phyloP scores from a whole-genome alignment of 345 rosid species.

The Sonneratia alba region DNA sequence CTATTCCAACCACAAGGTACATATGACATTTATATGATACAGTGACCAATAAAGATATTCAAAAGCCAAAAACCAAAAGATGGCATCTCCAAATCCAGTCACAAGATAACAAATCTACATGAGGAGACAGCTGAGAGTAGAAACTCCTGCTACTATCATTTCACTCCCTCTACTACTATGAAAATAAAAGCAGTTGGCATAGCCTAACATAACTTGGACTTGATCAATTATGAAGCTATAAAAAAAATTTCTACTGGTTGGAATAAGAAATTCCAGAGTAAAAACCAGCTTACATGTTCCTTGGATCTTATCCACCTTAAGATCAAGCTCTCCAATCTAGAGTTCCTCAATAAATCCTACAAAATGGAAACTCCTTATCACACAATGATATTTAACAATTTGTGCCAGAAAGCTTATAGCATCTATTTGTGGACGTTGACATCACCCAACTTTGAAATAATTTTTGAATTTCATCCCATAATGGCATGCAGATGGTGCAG shows the following conservation, averaged over 20 bases:
- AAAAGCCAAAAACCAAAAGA: too few species aligned
- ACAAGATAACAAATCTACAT: not conserved
- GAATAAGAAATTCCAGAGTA: not conserved
- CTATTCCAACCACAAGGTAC: not conserved
- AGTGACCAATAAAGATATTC: too few species aligned
- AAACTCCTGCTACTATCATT: not conserved
- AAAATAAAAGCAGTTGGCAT: not conserved
- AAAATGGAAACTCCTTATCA: conserved; percentile 5
- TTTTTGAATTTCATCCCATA: not conserved
- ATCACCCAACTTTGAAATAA: not conserved
- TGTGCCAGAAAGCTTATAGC: not conserved
- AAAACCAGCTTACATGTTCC: conserved; percentile 51
- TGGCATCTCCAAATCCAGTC: too few species aligned
- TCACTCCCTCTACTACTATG: not conserved
- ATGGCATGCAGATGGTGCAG: not conserved
- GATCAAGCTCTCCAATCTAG: conserved; percentile 55
- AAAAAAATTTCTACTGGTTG: too few species aligned
- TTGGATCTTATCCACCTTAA: conserved; percentile 53
- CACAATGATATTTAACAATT: not conserved
- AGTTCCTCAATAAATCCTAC: conserved; percentile 54
- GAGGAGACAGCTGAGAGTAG: too few species aligned
- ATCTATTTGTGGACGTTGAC: not conserved
- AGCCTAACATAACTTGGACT: not conserved
- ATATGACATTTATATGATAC: not conserved
- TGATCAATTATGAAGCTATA: too few species aligned